Base-by-base conservation (phyloP, 306 rosid species). In the Lathyrus aphaca region DNA sequence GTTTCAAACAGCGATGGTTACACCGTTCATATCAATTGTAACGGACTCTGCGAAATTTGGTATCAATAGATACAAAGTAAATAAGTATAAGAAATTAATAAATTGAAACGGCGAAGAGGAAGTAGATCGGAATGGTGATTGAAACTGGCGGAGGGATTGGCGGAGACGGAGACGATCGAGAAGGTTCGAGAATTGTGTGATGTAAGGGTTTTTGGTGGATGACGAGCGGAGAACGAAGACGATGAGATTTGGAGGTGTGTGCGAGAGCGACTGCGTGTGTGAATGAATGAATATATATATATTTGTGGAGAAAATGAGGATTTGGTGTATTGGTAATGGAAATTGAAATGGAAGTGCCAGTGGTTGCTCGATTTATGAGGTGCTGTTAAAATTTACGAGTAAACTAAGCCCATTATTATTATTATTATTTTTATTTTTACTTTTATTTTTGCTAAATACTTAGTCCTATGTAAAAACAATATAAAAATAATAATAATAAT, bases 221-320 rank as follows among this genome's bases (percentile, higher is more conserved):
- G 86, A 50, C 7, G 82, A 42, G 11, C 0, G 73, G 63, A 8
- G 45, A 39, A 15, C 25, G 21, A 30, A 54, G 65, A 75, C 76
- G 83, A 82, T 82, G 96, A 90, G 96, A 85, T 90, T 86, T 86
- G 96, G 87, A 76, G 89, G 72, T 65, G 79, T 29, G 86, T 29
- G 71, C 2, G 69, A 65, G 18, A n/a, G 53, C 8, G 53, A 18
- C 75, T 72, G 82, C 82, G 71, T 73, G 74, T 58, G 74, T 80
- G 40, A 29, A 46, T 44, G 70, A 25, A 45, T 39, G 90, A 58
- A 61, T 80, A 23, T 76, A 63, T 76, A 63, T 78, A 56, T 63
- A 15, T 82, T 38, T 53, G 54, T 68, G 53, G 69, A 54, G 79
- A 77, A 63, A 76, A 51, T 16, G 39, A 35, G 39, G 10, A 35